A percentile compares a stretch with the other conserved stretches of the same genome.
These are phyloP conservation scores for Tulasnella sp. DNA, from an alignment of 768 basidiomycete genomes.

Conservation along the genomic window DNA sequence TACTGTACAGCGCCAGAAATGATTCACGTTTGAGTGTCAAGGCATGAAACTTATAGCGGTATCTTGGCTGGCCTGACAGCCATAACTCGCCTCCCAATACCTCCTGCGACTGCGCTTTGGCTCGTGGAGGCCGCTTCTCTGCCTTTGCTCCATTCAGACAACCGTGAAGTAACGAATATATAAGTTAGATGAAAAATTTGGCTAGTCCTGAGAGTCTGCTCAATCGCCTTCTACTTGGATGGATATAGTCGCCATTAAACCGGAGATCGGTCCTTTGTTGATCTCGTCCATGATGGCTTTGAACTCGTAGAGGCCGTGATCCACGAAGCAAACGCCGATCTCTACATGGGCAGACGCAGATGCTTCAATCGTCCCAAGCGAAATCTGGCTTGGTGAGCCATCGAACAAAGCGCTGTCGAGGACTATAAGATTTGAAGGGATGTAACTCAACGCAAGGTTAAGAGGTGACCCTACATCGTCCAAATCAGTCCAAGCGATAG, in stretches of 20 bases:
- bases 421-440: slow-evolving; percentile 36
- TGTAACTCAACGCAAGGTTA: slow-evolving; percentile 43
- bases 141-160: too few relatives aligned
- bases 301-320: slow-evolving; percentile 52
- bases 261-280: slow-evolving; percentile 20
- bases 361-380: slow-evolving; percentile 49
- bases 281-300: slow-evolving; percentile 28
- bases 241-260: not conserved
- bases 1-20: too few relatives aligned
- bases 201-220: too few relatives aligned
- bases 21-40: too few relatives aligned
- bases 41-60: too few relatives aligned
- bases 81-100: too few relatives aligned
- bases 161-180: not conserved
- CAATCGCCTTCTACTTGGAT: not conserved
- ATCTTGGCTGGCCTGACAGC: too few relatives aligned
- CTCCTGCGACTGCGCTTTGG: too few relatives aligned
- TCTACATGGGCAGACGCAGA: slow-evolving; percentile 45
- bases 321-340: slow-evolving; percentile 60
- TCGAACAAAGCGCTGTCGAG: slow-evolving; percentile 58
- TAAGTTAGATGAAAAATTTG: slow-evolving; percentile 6
- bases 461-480: slow-evolving; percentile 38
- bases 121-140: too few relatives aligned
- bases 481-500: not conserved
- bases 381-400: slow-evolving; percentile 50